Evolutionary conservation across 2,329 filamentous ascomycete species (phyloP).

Genomic region (Arthrocladium fulminans): DNA sequence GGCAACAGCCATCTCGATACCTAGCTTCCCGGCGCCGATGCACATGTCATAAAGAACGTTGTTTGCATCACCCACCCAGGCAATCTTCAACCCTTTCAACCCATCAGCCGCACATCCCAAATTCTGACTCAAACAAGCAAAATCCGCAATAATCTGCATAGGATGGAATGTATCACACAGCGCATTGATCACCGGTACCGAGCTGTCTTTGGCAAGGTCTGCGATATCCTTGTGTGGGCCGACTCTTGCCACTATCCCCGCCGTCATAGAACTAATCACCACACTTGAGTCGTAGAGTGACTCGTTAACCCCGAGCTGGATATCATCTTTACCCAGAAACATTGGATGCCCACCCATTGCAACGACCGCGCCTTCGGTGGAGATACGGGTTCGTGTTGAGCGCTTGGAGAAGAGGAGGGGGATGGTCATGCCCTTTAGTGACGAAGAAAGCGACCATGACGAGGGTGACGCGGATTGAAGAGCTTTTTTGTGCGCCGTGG

Average conservation of each 20-base stretch:
- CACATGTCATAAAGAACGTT: conserved; percentile 94
- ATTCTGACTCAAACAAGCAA: conserved; percentile 76
- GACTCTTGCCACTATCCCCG: conserved; percentile 72
- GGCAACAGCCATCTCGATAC: conserved; percentile 76
- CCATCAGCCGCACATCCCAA: conserved; percentile 52
- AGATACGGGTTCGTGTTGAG: conserved; percentile 85
- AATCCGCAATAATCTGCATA: conserved; percentile 88
- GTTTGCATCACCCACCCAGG: conserved; percentile 94
- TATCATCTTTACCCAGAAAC: conserved; percentile 93
- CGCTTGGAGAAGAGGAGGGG: conserved; percentile 97
- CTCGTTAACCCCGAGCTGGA: conserved; percentile 91
- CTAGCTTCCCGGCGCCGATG: conserved; percentile 77
- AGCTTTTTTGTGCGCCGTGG: conserved; percentile 57
- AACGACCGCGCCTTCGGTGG: conserved; percentile 83
- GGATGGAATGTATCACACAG: conserved; percentile 89
- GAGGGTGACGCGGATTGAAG: conserved; percentile 54
- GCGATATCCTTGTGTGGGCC: conserved; percentile 67
- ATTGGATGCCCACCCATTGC: conserved; percentile 86
- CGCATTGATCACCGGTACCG: conserved; percentile 76
- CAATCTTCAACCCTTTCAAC: conserved; percentile 75
- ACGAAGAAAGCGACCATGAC: conserved; percentile 44
- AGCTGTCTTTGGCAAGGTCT: conserved; percentile 60
- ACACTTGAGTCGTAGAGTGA: conserved; percentile 84
- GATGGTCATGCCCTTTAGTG: conserved; percentile 67
- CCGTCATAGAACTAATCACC: conserved; percentile 90